phyloP scores from a whole-genome alignment of 2,329 filamentous ascomycete species.

The Leptodontidium sp. region DNA sequence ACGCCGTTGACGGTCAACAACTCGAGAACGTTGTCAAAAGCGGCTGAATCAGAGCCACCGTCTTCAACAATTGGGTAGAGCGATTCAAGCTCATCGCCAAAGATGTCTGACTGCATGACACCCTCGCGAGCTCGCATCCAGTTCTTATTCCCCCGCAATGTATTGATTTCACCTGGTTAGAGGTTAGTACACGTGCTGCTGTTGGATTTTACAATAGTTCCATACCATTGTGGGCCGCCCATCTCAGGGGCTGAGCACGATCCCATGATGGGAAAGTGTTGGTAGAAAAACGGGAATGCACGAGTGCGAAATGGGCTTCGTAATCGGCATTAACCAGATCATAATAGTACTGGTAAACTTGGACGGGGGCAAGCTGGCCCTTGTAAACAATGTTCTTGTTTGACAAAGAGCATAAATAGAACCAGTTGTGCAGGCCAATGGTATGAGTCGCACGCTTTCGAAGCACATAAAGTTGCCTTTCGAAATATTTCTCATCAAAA shows the following conservation, averaged over 20 bases:
- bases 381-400: slow-evolving; percentile 99
- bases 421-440: slow-evolving; percentile 97
- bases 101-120: slow-evolving; percentile 90
- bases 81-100: slow-evolving; percentile 88
- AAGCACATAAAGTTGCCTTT: slow-evolving; percentile 91
- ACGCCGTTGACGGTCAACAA: slow-evolving; percentile 95
- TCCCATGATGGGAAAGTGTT: slow-evolving; percentile 99
- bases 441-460: slow-evolving; percentile 95
- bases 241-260: slow-evolving; percentile 92
- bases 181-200: slow-evolving; percentile 43
- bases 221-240: slow-evolving; percentile 94
- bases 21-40: slow-evolving; percentile 96
- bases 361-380: slow-evolving; percentile 90
- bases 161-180: slow-evolving; percentile 83
- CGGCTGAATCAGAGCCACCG: slow-evolving; percentile 94
- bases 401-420: slow-evolving; percentile 92
- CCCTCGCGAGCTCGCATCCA: slow-evolving; percentile 99
- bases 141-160: slow-evolving; percentile 96
- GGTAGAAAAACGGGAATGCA: slow-evolving; percentile 96
- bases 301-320: slow-evolving; percentile 94
- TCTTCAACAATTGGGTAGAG: slow-evolving; percentile 97
- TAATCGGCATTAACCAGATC: slow-evolving; percentile 97
- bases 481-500: slow-evolving; percentile 87
- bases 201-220: slow-evolving; percentile 36
- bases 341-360: slow-evolving; percentile 98